Evolutionary conservation across 1,139 yeast species (phyloP), one percentile per base, ranked within the genome.

Genomic region (Candida sanyaensis): DNA sequence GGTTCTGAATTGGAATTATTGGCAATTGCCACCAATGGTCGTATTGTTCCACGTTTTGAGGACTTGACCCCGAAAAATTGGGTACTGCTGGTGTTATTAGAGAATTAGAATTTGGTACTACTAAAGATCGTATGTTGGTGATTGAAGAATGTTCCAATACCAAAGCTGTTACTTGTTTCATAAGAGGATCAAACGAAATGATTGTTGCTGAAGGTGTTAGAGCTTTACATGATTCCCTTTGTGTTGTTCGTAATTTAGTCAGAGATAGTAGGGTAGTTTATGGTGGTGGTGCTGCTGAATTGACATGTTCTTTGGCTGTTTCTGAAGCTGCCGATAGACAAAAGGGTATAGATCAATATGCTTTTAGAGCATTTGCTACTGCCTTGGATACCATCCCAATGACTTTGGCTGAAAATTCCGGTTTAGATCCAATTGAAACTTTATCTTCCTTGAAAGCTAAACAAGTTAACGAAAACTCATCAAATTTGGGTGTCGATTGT

Each of bases 201-300:
- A 91, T 95, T 63, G 92, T 89, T 29, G 98, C 93, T 59, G 99
- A 95, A 73, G 96, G 97, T 48, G 83, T 89, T 57, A 84, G 99
- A 69, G 98, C 99, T 1, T 78, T 95, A 51, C 99, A 93, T 64
- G 99, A 95, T 66, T 90, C 99, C 5, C 75, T 95, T 50, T 93
- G 99, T 73, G 99, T 95, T 45, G 99, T 95, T 31, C 88, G 99
- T 73, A 95, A 95, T 71, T 80, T 95, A 64, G 86, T 95, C 48
- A 84, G 87, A 63, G 98, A 95, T 65, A 86, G 84, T 65, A 81
- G 97, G 68, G 90, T 95, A 43, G 98, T 95, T 12, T 95, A 95
- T 63, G 99, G 99, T 55, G 99, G 99, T 58, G 99, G 99, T 59
- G 97, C 99, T 21, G 95, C 98, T 26, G 99, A 95, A 71, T 83